These are phyloP conservation scores for Isatis lusitanica DNA, from an alignment of 441 rosid species.

Conservation along the genomic window DNA sequence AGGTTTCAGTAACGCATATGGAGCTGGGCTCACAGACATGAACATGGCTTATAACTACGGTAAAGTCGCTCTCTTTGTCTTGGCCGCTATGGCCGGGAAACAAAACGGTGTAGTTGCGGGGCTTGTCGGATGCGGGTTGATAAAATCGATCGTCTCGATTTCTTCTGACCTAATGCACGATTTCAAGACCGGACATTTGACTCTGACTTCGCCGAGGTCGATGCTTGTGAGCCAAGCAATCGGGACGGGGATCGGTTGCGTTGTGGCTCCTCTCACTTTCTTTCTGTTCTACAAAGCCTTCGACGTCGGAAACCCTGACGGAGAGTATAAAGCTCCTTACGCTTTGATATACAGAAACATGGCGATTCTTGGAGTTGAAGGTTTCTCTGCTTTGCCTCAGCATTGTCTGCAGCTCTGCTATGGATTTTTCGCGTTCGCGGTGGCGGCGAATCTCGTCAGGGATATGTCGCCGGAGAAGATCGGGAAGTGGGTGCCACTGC, in stretches of 20 bases:
- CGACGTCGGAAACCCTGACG: constrained; percentile 69
- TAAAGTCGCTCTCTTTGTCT: constrained; percentile 71
- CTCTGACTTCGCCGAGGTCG: constrained; percentile 71
- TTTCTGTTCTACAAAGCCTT: constrained; percentile 75
- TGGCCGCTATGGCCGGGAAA: constrained; percentile 71
- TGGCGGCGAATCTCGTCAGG: constrained; percentile 54
- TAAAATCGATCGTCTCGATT: constrained; percentile 72
- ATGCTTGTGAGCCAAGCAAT: constrained; percentile 82
- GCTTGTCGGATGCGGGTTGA: constrained; percentile 75
- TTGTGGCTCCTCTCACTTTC: constrained; percentile 73
- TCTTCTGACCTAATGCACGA: constrained; percentile 90
- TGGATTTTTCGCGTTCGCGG: constrained; percentile 63
- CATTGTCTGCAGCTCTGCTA: constrained; percentile 78
- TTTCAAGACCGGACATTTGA: constrained; percentile 77
- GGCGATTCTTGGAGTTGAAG: constrained; percentile 85
- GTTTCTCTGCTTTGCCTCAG: constrained; percentile 82
- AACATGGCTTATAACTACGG: constrained; percentile 91
- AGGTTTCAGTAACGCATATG: constrained; percentile 83
- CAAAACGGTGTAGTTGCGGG: constrained; percentile 73
- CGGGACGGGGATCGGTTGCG: constrained; percentile 74
- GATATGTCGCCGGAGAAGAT: constrained; percentile 50
- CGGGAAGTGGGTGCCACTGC: constrained; percentile 70
- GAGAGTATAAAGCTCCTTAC: constrained; percentile 85
- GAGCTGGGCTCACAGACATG: constrained; percentile 88
- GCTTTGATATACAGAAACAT: constrained; percentile 76